Base-by-base conservation (phyloP, 2,329 filamentous ascomycete species). In the Colletotrichum liaoningense region DNA sequence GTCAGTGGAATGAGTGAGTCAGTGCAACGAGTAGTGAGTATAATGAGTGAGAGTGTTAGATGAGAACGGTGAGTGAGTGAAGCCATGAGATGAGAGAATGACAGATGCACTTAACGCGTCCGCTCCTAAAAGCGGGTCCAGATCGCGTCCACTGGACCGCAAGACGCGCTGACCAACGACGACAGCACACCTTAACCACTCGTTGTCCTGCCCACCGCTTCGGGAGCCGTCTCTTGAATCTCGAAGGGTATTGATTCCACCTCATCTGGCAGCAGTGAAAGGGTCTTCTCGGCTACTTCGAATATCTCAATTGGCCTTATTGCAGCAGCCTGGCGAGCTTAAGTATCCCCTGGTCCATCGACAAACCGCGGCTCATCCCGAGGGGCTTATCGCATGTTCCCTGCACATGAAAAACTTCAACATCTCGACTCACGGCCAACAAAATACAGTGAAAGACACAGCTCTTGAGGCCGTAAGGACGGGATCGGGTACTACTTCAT, bases 41-140 rank as follows among this genome's bases (percentile, higher is more conserved):
- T 5, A 46, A n/a, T 46, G 42, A n/a, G 42, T 8, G 19, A 46
- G 42, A n/a, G 42, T 8, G 2, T 19, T 46, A 16, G 42, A 9
- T 46, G 42, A 46, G 42, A 14, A 22, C 19, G 12, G 30, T 11
- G 16, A 38, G 38, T 65, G 28, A 38, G 38, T 49, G 28, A 24
- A 42, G 54, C 26, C 7, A 4, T 22, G n/a, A 24, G 28, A 26
- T 35, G 38, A 65, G 38, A 11, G 22, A n/a, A 22, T 49, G 35
- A 28, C 5, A 60, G 26, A 67, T 11, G 28, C 57, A 68, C 63
- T 72, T 68, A 57, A 72, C 69, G 69, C 69, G 69, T 68, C 24
- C 16, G 3, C 26, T 8, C 14, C 14, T 2, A 22, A 30, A 38
- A 57, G 64, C 52, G 69, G 69, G 52, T 19, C 59, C 24, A 24